Evolutionary conservation across 1,284 basidiomycete species (phyloP).

Genomic region (Sphagnurus paluster): DNA sequence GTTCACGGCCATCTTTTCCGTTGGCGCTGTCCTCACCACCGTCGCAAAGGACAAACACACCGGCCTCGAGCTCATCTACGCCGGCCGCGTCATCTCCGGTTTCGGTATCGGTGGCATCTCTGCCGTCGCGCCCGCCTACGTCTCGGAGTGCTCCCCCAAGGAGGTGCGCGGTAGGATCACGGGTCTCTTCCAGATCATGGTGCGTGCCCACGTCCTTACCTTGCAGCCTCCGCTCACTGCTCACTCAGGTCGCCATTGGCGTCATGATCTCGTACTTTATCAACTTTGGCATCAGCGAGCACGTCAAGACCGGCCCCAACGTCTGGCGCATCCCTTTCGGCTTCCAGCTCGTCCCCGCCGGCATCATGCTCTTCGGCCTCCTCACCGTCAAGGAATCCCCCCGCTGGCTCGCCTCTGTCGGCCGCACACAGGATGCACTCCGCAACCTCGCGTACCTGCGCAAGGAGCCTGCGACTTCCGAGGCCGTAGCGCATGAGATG

Average conservation of each 20-base stretch:
- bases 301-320: constrained; percentile 46
- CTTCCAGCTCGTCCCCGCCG: constrained; percentile 75
- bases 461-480: constrained; percentile 44
- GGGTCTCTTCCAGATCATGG: constrained; percentile 82
- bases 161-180: constrained; percentile 72
- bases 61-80: constrained; percentile 68
- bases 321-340: constrained; percentile 79
- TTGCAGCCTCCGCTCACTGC: background rate
- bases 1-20: constrained; percentile 60
- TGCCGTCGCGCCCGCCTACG: constrained; percentile 70
- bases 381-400: constrained; percentile 73
- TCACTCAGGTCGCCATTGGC: constrained; percentile 48
- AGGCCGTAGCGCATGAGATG: constrained; percentile 53
- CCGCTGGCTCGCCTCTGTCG: constrained; percentile 61
- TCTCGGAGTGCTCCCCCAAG: constrained; percentile 80
- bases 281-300: constrained; percentile 67
- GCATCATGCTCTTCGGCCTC: constrained; percentile 76
- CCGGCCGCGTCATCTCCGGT: constrained; percentile 70
- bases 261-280: constrained; percentile 81
- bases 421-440: constrained; percentile 48
- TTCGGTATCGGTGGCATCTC: constrained; percentile 70
- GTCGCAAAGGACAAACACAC: constrained; percentile 46
- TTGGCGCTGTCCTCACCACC: constrained; percentile 68
- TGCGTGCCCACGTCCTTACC: background rate
- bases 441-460: constrained; percentile 60